These are phyloP conservation scores for Gaultheria prostrata DNA, from an alignment of 148 eudicot species.

Conservation along the genomic window DNA sequence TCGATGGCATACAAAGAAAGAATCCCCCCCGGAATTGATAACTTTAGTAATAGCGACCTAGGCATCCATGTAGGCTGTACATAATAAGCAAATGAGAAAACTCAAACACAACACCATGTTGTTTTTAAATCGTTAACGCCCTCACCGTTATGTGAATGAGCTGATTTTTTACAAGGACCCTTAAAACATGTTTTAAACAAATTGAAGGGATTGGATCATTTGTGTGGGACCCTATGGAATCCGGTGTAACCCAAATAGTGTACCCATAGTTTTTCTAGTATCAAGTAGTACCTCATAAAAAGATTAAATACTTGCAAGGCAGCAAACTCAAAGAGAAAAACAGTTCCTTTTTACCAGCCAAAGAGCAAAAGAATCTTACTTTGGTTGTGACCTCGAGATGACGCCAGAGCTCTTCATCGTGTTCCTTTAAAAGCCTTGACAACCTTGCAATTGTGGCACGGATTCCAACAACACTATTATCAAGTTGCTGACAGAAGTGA, in stretches of 20 bases:
- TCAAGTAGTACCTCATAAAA: background rate
- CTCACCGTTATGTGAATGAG: no score
- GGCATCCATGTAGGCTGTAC: background rate
- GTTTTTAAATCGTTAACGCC: background rate
- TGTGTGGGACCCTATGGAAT: no score
- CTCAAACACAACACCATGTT: background rate
- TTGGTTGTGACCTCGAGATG: slow-evolving; percentile 96
- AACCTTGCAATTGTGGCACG: slow-evolving; percentile 86
- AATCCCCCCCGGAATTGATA: background rate
- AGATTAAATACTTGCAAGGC: background rate
- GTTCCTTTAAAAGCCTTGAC: slow-evolving; percentile 79
- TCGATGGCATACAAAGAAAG: background rate
- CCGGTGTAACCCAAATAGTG: no score
- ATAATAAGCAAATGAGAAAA: background rate
- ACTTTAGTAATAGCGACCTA: background rate
- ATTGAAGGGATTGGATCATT: no score
- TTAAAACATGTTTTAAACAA: no score
- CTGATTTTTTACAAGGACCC: no score
- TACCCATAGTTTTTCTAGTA: background rate
- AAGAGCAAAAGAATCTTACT: slow-evolving; percentile 37
- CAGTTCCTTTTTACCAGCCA: background rate
- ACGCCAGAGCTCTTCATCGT: slow-evolving; percentile 99
- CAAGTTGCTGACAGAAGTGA: slow-evolving; percentile 94
- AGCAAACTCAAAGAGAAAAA: slow-evolving; percentile 4
- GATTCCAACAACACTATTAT: slow-evolving; percentile 94